A percentile compares a stretch with the other conserved stretches of the same genome.
These are phyloP conservation scores for Ochetophila trinervis DNA, from an alignment of 306 rosid species.

Conservation along the genomic window DNA sequence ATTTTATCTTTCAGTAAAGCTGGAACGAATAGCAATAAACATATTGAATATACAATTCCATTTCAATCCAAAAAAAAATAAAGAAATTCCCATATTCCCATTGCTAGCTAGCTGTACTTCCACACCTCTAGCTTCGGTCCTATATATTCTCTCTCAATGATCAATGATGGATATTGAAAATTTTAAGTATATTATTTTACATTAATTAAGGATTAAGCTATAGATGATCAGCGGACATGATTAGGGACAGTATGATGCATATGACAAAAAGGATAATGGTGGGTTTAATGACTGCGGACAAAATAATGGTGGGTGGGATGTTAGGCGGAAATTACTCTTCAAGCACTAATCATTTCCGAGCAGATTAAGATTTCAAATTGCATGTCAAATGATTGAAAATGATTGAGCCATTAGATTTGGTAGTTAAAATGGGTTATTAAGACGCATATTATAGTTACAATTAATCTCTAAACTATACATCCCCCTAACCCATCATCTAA, in stretches of 20 bases:
- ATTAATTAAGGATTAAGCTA: background rate
- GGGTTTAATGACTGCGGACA: conserved; percentile 1
- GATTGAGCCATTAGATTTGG: conserved; percentile 47
- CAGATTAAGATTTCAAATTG: conserved; percentile 18
- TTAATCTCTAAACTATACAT: conserved; percentile 7
- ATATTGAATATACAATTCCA: background rate
- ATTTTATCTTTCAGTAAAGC: background rate
- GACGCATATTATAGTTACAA: conserved; percentile 2
- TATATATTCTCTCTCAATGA: too few species aligned
- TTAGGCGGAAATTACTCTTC: conserved; percentile 31
- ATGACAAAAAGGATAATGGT: background rate
- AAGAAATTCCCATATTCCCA: too few species aligned
- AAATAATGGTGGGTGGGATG: conserved; percentile 45
- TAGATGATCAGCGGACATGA: conserved; percentile 9
- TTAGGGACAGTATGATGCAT: conserved; percentile 26
- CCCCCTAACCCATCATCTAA: background rate
- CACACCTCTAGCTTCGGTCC: too few species aligned
- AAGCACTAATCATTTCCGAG: conserved; percentile 29
- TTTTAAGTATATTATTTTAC: background rate
- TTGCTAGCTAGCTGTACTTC: too few species aligned
- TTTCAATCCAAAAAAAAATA: too few species aligned
- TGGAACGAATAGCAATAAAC: too few species aligned
- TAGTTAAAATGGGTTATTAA: conserved; percentile 17
- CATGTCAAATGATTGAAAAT: conserved; percentile 46
- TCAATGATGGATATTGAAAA: background rate